Conservation (phyloP, 2,329 filamentous ascomycete species). For the Colletotrichum lupini region DNA sequence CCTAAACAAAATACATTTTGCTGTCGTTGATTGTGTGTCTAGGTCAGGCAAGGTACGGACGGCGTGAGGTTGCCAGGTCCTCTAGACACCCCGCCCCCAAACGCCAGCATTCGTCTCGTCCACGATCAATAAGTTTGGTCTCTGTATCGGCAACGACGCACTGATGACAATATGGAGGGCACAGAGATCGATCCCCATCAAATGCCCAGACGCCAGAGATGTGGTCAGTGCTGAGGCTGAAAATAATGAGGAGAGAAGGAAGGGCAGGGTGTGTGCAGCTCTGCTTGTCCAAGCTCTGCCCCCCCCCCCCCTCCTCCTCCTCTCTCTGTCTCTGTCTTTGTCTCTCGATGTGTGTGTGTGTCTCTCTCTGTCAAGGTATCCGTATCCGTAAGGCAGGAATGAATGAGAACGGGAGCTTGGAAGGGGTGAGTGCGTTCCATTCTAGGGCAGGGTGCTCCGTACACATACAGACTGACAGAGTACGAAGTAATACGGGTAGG, state of each 20-base stretch:
- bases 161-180: not conserved
- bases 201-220: not conserved
- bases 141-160: not conserved
- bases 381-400: not conserved
- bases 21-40: not conserved
- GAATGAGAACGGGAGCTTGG: not conserved
- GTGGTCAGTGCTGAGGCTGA: slow-evolving; percentile 28
- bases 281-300: not conserved
- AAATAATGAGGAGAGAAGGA: not conserved
- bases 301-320: too few species aligned
- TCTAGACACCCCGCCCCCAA: not conserved
- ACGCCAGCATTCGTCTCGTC: not conserved
- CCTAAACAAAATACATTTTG: slow-evolving; percentile 4
- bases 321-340: too few species aligned
- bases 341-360: too few species aligned
- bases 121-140: not conserved
- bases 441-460: not conserved
- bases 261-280: not conserved
- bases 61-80: not conserved
- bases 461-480: too few species aligned
- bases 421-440: not conserved
- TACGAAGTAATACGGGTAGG: not conserved
- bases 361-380: too few species aligned
- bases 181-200: not conserved
- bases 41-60: not conserved